Conservation (phyloP, 108 stramenopile genomes). For the Nannochloropsis gaditana region DNA sequence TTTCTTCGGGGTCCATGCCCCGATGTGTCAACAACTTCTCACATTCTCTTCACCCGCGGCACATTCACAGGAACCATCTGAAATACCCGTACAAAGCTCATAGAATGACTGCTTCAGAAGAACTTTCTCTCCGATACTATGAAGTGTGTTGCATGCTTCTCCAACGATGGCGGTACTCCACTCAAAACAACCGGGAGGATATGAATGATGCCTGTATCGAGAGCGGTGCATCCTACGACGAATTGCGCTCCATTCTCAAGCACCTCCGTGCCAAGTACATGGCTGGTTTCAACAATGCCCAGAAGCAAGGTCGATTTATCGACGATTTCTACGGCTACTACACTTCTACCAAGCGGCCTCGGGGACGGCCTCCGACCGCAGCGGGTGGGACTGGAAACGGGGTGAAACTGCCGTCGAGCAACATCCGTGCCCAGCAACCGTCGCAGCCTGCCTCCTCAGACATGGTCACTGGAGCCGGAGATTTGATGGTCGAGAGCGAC, state of each 20-base stretch:
- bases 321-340: background rate
- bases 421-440: background rate
- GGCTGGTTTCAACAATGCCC: background rate
- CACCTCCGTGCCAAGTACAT: slow-evolving; percentile 19
- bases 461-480: background rate
- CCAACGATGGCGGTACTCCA: background rate
- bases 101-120: background rate
- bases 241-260: slow-evolving; percentile 6
- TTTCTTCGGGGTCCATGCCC: no score
- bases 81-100: no score
- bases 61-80: no score
- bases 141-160: background rate
- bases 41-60: no score
- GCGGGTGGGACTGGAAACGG: background rate
- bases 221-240: background rate
- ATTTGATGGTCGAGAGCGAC: background rate
- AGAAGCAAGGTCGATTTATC: slow-evolving; percentile 8
- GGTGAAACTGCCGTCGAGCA: background rate
- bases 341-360: background rate
- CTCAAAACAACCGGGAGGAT: background rate
- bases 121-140: background rate
- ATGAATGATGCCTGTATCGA: background rate
- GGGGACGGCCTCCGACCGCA: background rate
- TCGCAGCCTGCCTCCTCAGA: background rate
- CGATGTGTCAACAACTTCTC: no score